Base-by-base conservation (phyloP, 305 asterid species). In the Striga hermonthica region DNA sequence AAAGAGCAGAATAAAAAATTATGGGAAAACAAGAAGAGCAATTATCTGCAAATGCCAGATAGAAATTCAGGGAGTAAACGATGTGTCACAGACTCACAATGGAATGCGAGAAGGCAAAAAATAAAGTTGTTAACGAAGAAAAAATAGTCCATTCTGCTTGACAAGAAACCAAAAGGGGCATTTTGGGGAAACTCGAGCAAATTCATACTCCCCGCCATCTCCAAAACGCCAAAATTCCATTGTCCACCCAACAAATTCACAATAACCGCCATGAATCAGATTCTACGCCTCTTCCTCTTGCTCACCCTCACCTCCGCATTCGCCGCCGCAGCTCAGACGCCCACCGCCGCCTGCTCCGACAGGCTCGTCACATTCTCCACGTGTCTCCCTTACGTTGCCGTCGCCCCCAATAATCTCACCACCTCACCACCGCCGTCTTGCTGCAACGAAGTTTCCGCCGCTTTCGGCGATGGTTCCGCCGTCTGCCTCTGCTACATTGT, bases 401-500 rank as follows among this genome's bases (percentile, higher is more conserved):
- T 62, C n/a, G 63, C 76, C 64, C 93, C 96, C 38, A 92, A 87
- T 86, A 89, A 89, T 69, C 70, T 68, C 69, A 76, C 91, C 55
- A 78, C 55, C 34, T 68, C 75, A 38, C 97, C 97, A 13, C 71
- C 94, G 22, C 72, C 75, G 47, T 81, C 81, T 66, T 92, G 98
- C 75, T 92, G 98, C 72, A 70, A 78, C 22, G 83, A 69, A 48
- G 72, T 88, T 15, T 72, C 83, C 56, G 52, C 75, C 31, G 83
- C 86, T 0, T 74, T 79, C 74, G 4, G 22, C 28, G 67, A 81
- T 69, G 77, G 80, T 58, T 68, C 76, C 64, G 82, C 81, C 8
- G 58, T 83, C 66, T 91, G 95, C 60, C 62, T 89, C 58, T 88
- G 96, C 75, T 81, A 89, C 83, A 73, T 91, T 38, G 40, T 86